phyloP scores from a whole-genome alignment of 768 basidiomycete genomes.

The Leucosporidium creatinivorum region DNA sequence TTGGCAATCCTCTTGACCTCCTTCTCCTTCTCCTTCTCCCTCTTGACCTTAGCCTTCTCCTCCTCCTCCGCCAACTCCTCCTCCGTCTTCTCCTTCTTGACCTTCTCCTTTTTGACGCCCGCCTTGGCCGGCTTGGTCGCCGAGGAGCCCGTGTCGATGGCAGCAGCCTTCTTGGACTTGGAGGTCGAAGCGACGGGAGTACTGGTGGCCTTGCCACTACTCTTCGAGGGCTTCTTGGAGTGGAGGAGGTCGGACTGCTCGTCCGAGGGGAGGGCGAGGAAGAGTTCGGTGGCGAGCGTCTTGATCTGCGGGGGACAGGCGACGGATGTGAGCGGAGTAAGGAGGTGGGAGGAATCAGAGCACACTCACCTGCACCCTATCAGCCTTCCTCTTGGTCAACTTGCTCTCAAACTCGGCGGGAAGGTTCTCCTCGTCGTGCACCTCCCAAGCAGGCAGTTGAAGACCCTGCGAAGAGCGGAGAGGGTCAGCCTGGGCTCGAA shows the following conservation, averaged over 20 bases:
- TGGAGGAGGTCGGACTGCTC: constrained; percentile 51
- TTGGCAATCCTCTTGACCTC: constrained; percentile 21
- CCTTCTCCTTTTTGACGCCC: constrained; percentile 5
- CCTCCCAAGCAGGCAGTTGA: constrained; percentile 82
- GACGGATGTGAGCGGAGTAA: constrained; percentile 44
- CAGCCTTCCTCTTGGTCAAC: constrained; percentile 54
- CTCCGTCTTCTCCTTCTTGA: constrained; percentile 18
- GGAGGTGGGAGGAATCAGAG: constrained; percentile 47
- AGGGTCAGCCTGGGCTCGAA: neutral
- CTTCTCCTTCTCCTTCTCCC: constrained; percentile 32
- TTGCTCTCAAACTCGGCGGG: constrained; percentile 61
- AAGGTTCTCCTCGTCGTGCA: constrained; percentile 58
- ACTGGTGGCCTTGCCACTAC: neutral
- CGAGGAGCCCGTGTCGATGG: neutral
- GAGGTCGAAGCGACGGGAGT: neutral
- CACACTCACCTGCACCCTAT: constrained; percentile 56
- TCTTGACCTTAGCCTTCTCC: constrained; percentile 24
- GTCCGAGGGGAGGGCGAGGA: constrained; percentile 54
- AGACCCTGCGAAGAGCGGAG: constrained; percentile 41
- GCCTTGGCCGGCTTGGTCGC: constrained; percentile 28
- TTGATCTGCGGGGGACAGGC: constrained; percentile 9
- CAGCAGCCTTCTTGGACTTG: constrained; percentile 1
- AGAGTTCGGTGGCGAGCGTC: constrained; percentile 47
- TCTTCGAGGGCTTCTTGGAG: constrained; percentile 3
- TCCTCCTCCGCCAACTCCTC: constrained; percentile 18